Conservation (phyloP, 352 stramenopile genomes). For the Detonula confervacea region DNA sequence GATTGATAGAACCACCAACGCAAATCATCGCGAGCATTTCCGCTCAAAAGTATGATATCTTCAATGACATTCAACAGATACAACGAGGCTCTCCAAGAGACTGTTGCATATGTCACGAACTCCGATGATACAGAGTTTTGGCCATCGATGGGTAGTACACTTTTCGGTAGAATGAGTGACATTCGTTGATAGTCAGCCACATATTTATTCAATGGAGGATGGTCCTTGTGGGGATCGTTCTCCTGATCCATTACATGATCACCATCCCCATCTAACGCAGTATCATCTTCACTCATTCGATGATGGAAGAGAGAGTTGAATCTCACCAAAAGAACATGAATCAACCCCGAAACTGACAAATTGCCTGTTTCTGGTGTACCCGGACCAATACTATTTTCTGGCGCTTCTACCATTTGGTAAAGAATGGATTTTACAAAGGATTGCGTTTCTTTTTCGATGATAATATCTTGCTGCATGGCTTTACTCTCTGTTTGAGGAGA, state of each 20-base stretch:
- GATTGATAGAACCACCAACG: constrained; percentile 55
- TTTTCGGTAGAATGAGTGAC: constrained; percentile 4
- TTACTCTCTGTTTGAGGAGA: neutral
- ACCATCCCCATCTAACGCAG: constrained; percentile 16
- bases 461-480: constrained; percentile 1
- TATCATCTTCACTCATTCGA: neutral
- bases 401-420: constrained; percentile 31
- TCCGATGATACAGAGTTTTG: no score
- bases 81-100: constrained; percentile 35
- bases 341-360: constrained; percentile 40
- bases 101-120: constrained; percentile 5
- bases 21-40: constrained; percentile 42
- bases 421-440: constrained; percentile 46
- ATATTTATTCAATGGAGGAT: neutral
- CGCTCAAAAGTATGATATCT: constrained; percentile 44
- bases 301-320: constrained; percentile 46
- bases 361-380: neutral
- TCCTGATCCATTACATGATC: constrained; percentile 9
- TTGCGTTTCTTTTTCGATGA: constrained; percentile 21
- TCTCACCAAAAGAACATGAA: constrained; percentile 30
- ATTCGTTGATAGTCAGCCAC: neutral
- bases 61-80: constrained; percentile 40
- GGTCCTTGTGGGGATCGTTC: no score
- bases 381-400: neutral
- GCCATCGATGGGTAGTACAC: no score